These are phyloP conservation scores for Evansstolkia leycettana DNA, from an alignment of 495 filamentous ascomycete genomes.

Conservation along the genomic window DNA sequence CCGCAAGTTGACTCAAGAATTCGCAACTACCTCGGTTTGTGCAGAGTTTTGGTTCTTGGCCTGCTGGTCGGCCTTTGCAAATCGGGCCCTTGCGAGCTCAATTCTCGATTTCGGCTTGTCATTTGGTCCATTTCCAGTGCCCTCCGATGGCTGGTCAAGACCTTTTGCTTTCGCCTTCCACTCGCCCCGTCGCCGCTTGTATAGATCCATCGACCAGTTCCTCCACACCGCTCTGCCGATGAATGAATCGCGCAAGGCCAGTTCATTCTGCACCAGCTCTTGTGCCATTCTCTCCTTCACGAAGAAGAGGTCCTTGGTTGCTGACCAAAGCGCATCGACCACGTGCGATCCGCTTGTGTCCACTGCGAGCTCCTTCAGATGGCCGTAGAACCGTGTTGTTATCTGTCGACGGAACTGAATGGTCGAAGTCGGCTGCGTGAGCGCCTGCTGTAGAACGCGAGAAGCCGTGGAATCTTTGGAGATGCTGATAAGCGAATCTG, in stretches of 20 bases:
- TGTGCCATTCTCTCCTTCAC: constrained; percentile 56
- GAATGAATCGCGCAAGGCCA: constrained; percentile 55
- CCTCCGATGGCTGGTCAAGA: constrained; percentile 9
- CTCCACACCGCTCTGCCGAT: constrained; percentile 77
- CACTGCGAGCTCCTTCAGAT: constrained; percentile 51
- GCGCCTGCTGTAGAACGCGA: constrained; percentile 57
- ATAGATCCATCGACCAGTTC: constrained; percentile 87
- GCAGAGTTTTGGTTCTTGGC: constrained; percentile 1
- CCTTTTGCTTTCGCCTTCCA: constrained; percentile 54
- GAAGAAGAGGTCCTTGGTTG: constrained; percentile 50
- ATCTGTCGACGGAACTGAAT: constrained; percentile 49
- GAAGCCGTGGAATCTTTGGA: constrained; percentile 51
- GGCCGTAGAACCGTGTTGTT: constrained; percentile 44
- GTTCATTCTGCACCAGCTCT: constrained; percentile 49
- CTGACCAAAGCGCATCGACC: constrained; percentile 63
- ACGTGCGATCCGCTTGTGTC: constrained; percentile 66
- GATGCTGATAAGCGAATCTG: constrained; percentile 31
- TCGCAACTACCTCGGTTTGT: neutral
- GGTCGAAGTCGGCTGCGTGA: constrained; percentile 44
- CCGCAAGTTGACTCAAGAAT: neutral
- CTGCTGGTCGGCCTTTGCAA: constrained; percentile 16
- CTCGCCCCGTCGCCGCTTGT: constrained; percentile 51
- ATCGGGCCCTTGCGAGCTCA: constrained; percentile 35
- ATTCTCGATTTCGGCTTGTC: constrained; percentile 31
- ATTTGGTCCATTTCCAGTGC: constrained; percentile 9